Evolutionary conservation across 2,329 filamentous ascomycete species (phyloP).

Genomic region (Cytospora mali): DNA sequence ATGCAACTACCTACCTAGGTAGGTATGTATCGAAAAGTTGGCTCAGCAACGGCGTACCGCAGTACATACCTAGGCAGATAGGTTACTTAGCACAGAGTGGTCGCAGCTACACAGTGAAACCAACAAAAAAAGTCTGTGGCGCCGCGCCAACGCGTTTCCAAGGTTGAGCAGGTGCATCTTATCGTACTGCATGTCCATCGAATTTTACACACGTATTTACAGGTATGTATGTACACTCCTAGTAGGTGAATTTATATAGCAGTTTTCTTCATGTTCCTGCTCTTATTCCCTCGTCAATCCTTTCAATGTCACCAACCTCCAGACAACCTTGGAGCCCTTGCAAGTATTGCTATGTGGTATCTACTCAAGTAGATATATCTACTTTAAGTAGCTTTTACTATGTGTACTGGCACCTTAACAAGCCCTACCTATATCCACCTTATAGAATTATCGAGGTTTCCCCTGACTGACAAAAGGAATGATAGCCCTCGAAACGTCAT

Average conservation of each 20-base stretch:
- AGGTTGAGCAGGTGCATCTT: background rate
- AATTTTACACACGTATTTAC: too few species aligned
- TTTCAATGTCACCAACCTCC: too few species aligned
- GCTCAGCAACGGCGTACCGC: background rate
- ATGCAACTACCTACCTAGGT: too few species aligned
- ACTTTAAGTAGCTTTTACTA: too few species aligned
- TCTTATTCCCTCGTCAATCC: too few species aligned
- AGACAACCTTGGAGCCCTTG: background rate
- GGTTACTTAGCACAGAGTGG: background rate
- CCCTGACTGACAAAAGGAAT: background rate
- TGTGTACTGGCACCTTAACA: background rate
- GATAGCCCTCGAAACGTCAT: constrained; percentile 1
- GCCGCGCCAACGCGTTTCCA: background rate
- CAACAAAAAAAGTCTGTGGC: background rate
- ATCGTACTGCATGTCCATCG: background rate
- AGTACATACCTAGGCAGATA: background rate
- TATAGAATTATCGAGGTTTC: background rate
- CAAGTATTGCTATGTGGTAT: too few species aligned
- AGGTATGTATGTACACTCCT: too few species aligned
- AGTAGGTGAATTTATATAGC: too few species aligned
- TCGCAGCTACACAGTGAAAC: too few species aligned
- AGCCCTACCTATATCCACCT: background rate
- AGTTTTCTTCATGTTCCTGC: too few species aligned
- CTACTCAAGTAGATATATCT: too few species aligned
- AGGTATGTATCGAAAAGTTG: background rate